A percentile compares a stretch with the other conserved stretches of the same genome.
These are phyloP conservation scores for Tuber melanosporum DNA, from an alignment of 495 filamentous ascomycete species.

Conservation along the genomic window DNA sequence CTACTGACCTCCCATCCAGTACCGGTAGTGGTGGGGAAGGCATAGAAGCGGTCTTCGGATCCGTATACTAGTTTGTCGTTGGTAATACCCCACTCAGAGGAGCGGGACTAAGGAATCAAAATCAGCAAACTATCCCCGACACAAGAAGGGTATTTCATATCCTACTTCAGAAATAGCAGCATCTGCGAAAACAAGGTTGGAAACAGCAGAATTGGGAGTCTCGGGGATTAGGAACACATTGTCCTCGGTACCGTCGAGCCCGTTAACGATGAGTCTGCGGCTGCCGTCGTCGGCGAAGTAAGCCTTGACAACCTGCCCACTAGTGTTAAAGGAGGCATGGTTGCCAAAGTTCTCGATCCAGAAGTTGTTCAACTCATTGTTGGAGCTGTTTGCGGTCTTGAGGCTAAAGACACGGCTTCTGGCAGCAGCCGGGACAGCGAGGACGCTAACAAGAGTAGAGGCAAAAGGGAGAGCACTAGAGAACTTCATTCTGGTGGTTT, in stretches of 20 bases:
- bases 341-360: neutral
- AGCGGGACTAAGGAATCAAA: constrained; percentile 9
- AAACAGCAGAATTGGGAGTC: neutral
- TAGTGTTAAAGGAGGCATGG: neutral
- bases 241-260: constrained; percentile 5
- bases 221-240: neutral
- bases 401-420: neutral
- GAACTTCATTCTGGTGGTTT: constrained; percentile 12
- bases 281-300: constrained; percentile 12
- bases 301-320: neutral
- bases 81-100: constrained; percentile 14
- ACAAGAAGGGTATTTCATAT: neutral
- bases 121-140: neutral
- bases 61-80: constrained; percentile 15
- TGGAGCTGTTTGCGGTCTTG: neutral
- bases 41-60: constrained; percentile 12
- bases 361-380: constrained; percentile 2
- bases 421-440: constrained; percentile 4
- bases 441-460: neutral
- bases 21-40: constrained; percentile 8
- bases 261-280: constrained; percentile 9
- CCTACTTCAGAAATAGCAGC: constrained; percentile 14
- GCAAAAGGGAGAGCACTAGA: constrained; percentile 4
- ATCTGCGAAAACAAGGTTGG: constrained; percentile 7
- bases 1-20: constrained; percentile 9